Evolutionary conservation across 2,329 filamentous ascomycete species (phyloP), one percentile per base, ranked within the genome.

Genomic region (Pseudogymnoascus sp.): DNA sequence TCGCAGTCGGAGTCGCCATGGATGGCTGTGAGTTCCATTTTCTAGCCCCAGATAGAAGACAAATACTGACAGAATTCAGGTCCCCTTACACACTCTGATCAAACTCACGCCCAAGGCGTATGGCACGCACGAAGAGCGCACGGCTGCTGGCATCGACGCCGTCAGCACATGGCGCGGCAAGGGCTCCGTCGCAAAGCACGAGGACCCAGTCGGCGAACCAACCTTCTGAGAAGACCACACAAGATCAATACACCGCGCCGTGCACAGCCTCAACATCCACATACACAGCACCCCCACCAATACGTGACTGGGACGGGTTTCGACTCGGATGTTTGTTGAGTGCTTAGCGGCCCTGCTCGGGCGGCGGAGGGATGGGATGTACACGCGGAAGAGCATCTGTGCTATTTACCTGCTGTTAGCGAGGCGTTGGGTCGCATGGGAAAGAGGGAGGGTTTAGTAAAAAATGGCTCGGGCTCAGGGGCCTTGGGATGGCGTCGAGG

Each of bases 81-180:
- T 99, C 7, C 95, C 95, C 5, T 81, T 99, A 65, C 95, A 99
- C 75, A 96, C 91, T 7, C 81, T 99, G 58, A 97, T 99, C 78
- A 97, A 97, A 78, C 82, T 99, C 60, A 97, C 95, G 5, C 95
- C 95, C 1, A 87, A 91, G 65, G 95, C 95, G 6, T 99, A 99
- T 74, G 90, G 90, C 59, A 99, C 95, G 1, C 88, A 96, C 64
- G 91, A 97, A 73, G 85, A 95, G 75, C 84, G 91, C 49, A 90
- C 91, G 72, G 88, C 90, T 74, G 93, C 93, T 6, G 89, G 96
- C 72, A 97, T 99, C 67, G 91, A 93, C 4, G 95, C 95, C 3
- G 95, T 99, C 61, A 96, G 90, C 75, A 99, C 95, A 18, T 99
- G 93, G 90, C 83, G 95, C 70, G 92, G 89, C 66, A 97, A 97